Evolutionary conservation across 1,139 yeast genomes (phyloP), one percentile per base, ranked within the genome.

Genomic region (Groenewaldozyma sp.): DNA sequence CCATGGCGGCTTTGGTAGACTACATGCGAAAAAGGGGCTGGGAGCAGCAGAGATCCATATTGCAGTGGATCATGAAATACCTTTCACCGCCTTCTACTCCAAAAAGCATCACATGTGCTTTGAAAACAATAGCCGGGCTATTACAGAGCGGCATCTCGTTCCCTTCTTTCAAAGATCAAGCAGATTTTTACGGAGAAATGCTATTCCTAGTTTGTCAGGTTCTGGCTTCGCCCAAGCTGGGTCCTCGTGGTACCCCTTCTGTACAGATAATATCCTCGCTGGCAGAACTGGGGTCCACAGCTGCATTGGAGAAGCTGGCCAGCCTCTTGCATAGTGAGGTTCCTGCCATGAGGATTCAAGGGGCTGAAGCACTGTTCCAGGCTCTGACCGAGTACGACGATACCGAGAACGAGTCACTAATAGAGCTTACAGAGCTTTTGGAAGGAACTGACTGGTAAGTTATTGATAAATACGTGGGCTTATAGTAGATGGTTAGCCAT

Each of bases 1-100:
- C 81, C 0, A 60, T 76, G 19, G 59, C 58, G 17, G 58, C 70
- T 3, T 64, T 79, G 33, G 48, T 75, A 4, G 43, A 28, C 0
- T 68, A 65, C 49, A 56, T 67, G 19, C 52, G 57, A 21, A 38
- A 43, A 11, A 24, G 26, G 1, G 14, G 34, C 2, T 35, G 29
- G 10, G 34, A 22, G 2, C 28, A 22, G 35, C 44, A 36, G 14
- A 14, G 13, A n/a, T 18, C 22, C 11, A 9, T 29, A 13, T 29
- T 16, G 10, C 13, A 29, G 5, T 13, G 13, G 6, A 13, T 29
- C 20, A 4, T 29, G 9, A 9, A 19, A 17, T 29, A 16, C 17
- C n/a, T 17, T 16, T 19, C n/a, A 7, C 26, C 7, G 7, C 26
- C 10, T 11, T 14, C 22, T 9, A 29, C 13, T 18, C 7, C 33